These are phyloP conservation scores for Globisporangium spinosum DNA, from an alignment of 352 stramenopile genomes.

Conservation along the genomic window DNA sequence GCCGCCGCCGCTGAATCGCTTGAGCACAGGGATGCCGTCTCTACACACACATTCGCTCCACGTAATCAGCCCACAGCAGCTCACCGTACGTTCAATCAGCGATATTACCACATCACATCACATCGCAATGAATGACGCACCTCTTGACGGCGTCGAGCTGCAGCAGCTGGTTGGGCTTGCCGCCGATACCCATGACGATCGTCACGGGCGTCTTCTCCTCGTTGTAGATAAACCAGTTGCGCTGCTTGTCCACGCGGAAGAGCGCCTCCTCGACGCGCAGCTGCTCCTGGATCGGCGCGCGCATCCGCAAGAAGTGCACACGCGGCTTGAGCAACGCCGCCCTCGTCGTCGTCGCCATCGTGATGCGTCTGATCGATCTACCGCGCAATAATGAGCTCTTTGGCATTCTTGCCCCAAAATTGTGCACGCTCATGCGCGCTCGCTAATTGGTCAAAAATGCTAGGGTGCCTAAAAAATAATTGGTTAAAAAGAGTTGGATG, in stretches of 20 bases:
- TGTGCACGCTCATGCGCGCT: too few species aligned
- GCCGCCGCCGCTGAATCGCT: conserved; percentile 95
- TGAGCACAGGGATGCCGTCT: conserved; percentile 84
- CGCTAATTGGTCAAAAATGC: too few species aligned
- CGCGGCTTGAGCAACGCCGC: conserved; percentile 38
- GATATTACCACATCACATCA: neutral
- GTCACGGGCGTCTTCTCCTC: conserved; percentile 60
- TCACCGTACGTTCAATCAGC: neutral
- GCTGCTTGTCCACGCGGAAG: conserved; percentile 81
- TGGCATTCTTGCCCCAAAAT: neutral
- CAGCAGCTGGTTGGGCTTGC: conserved; percentile 90
- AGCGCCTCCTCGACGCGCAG: conserved; percentile 92
- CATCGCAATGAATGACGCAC: conserved; percentile 19
- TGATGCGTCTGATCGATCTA: neutral
- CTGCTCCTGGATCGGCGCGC: conserved; percentile 69
- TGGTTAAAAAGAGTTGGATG: too few species aligned
- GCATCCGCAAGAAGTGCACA: conserved; percentile 69
- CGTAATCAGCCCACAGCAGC: neutral
- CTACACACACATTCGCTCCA: conserved; percentile 22
- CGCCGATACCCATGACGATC: conserved; percentile 95
- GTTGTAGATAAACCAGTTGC: conserved; percentile 86
- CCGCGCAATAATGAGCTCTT: conserved; percentile 2
- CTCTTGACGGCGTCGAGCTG: conserved; percentile 80
- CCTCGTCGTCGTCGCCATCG: neutral
- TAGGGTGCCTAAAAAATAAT: too few species aligned